phyloP scores from a whole-genome alignment of 2,329 filamentous ascomycete species.

The Fusarium camptoceras region DNA sequence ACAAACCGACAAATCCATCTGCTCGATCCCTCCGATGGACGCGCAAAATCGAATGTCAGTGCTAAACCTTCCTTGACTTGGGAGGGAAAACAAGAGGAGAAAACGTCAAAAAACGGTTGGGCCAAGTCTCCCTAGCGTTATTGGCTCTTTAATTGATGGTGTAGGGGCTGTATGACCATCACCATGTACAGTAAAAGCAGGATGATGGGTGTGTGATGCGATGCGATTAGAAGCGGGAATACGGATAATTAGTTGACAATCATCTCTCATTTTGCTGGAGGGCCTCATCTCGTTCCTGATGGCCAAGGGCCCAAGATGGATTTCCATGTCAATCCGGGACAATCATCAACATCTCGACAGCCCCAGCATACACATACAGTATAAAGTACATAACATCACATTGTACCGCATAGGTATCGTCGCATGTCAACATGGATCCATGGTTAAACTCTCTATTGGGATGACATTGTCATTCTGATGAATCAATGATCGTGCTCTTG shows the following conservation, averaged over 20 bases:
- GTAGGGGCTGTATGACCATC: constrained; percentile 19
- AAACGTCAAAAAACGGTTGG: constrained; percentile 21
- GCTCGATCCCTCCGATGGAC: neutral
- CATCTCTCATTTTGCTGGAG: constrained; percentile 6
- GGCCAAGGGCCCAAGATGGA: constrained; percentile 22
- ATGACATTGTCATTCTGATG: constrained; percentile 21
- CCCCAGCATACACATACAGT: constrained; percentile 13
- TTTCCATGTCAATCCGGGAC: constrained; percentile 3
- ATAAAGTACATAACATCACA: neutral
- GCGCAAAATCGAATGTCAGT: constrained; percentile 13
- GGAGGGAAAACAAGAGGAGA: neutral
- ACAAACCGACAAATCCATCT: neutral
- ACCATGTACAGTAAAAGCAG: constrained; percentile 18
- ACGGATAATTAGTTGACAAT: neutral
- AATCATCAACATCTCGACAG: constrained; percentile 25
- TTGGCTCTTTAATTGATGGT: constrained; percentile 14
- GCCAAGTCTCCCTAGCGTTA: constrained; percentile 26
- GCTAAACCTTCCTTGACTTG: constrained; percentile 18
- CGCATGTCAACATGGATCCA: constrained; percentile 19
- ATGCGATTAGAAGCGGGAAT: constrained; percentile 12
- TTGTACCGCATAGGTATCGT: neutral
- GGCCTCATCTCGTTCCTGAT: constrained; percentile 29
- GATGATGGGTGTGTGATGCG: constrained; percentile 41
- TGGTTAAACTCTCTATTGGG: constrained; percentile 3
- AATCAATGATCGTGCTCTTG: constrained; percentile 27